Conservation (phyloP, 495 filamentous ascomycete genomes). For the Cairneyella variabilis region DNA sequence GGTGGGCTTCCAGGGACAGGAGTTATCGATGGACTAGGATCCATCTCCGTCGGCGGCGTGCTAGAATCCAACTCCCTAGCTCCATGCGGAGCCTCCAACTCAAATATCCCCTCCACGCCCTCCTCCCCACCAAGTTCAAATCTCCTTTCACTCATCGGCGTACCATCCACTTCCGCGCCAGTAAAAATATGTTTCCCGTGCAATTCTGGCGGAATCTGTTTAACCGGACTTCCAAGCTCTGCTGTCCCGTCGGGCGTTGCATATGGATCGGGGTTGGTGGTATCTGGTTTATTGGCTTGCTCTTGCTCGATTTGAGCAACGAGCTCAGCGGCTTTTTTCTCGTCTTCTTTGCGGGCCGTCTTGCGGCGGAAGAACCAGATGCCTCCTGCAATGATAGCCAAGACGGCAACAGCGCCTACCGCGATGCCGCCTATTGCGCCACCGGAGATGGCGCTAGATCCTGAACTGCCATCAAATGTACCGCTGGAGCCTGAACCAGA, state of each 20-base stretch:
- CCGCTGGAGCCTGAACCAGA: background rate
- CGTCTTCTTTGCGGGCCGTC: background rate
- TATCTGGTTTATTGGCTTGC: background rate
- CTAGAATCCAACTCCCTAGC: background rate
- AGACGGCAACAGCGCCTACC: background rate
- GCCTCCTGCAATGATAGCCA: background rate
- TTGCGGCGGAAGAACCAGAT: background rate
- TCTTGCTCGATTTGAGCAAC: background rate
- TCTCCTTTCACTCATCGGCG: background rate
- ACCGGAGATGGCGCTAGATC: background rate
- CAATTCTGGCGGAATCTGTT: background rate
- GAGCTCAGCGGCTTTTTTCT: background rate
- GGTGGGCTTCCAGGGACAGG: too few species aligned
- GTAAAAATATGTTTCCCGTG: background rate
- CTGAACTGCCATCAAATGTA: background rate
- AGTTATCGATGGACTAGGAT: background rate
- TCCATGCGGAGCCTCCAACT: slow-evolving; percentile 3
- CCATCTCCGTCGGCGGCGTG: background rate
- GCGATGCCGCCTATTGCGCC: background rate
- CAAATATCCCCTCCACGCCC: background rate
- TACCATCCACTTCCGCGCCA: background rate
- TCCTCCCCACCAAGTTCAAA: background rate
- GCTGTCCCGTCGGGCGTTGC: background rate
- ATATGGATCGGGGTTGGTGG: background rate
- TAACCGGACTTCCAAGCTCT: background rate